These are phyloP conservation scores for Ettlia oleoabundans DNA, from an alignment of 139 green algal genomes.

Conservation along the genomic window DNA sequence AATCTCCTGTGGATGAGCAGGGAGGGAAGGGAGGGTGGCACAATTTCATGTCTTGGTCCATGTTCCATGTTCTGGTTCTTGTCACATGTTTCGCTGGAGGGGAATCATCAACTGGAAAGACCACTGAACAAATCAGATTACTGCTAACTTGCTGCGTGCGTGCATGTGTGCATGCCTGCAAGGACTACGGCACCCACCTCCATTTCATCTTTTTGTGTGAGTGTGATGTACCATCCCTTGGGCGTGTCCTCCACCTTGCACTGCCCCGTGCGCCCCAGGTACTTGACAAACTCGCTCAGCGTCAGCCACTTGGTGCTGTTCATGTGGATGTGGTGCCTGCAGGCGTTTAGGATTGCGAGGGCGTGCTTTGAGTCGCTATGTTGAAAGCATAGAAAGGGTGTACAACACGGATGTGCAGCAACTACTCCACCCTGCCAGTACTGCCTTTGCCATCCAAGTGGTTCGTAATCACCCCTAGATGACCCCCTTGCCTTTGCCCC, in stretches of 20 bases:
- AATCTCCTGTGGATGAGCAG: conserved; percentile 53
- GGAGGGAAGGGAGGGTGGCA: background rate
- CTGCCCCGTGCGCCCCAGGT: conserved; percentile 73
- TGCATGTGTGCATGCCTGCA: background rate
- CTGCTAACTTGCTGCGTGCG: background rate
- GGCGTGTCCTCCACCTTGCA: conserved; percentile 95
- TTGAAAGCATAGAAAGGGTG: too few relatives aligned
- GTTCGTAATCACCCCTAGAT: too few relatives aligned
- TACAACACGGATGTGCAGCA: background rate
- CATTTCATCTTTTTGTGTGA: conserved; percentile 54
- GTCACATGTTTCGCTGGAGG: too few relatives aligned
- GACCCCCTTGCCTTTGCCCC: background rate
- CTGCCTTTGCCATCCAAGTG: too few relatives aligned
- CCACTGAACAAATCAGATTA: background rate
- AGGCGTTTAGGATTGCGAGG: background rate
- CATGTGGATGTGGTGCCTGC: conserved; percentile 95
- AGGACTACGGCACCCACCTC: conserved; percentile 8
- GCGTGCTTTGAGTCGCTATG: too few relatives aligned
- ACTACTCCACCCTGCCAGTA: too few relatives aligned
- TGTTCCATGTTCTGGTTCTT: too few relatives aligned
- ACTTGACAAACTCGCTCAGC: conserved; percentile 90
- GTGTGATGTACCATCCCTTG: conserved; percentile 94
- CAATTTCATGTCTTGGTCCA: background rate
- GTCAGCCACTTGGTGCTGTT: conserved; percentile 95
- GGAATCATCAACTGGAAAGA: too few relatives aligned